Percentiles rank a stretch among this genome's conserved stretches.
phyloP scores from a whole-genome alignment of 148 eudicot species.

The Rhododendron simsii region DNA sequence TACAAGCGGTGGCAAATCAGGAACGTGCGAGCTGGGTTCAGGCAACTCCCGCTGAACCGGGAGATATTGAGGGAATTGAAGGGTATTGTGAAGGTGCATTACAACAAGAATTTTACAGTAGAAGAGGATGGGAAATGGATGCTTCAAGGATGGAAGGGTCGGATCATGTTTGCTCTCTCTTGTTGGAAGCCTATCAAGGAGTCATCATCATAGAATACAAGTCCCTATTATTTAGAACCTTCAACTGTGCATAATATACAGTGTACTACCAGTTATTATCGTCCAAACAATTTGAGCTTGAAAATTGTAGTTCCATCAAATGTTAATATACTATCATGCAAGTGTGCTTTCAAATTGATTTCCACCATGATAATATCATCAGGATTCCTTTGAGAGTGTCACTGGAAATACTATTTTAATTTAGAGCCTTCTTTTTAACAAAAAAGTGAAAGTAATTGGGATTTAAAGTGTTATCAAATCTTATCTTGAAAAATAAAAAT shows the following conservation, averaged over 20 bases:
- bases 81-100: constrained; percentile 25
- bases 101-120: constrained; percentile 47
- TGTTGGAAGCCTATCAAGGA: constrained; percentile 40
- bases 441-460: not conserved
- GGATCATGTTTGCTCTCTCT: constrained; percentile 31
- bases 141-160: constrained; percentile 65
- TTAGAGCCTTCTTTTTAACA: not conserved
- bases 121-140: constrained; percentile 49
- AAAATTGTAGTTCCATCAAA: not conserved
- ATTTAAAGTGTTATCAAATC: too few relatives aligned
- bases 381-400: not conserved
- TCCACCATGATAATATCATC: not conserved
- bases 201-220: not conserved
- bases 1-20: constrained; percentile 62
- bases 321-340: not conserved
- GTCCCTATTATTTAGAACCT: not conserved
- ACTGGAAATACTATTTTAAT: not conserved
- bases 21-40: constrained; percentile 36
- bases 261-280: too few relatives aligned
- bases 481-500: too few relatives aligned
- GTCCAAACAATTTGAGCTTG: too few relatives aligned
- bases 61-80: constrained; percentile 31
- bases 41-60: constrained; percentile 29
- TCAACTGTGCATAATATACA: too few relatives aligned
- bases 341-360: not conserved